Percentiles rank a stretch among this genome's conserved stretches.
These are phyloP conservation scores for Yamadazyma nakazawae DNA, from an alignment of 805 yeast species.

Conservation along the genomic window DNA sequence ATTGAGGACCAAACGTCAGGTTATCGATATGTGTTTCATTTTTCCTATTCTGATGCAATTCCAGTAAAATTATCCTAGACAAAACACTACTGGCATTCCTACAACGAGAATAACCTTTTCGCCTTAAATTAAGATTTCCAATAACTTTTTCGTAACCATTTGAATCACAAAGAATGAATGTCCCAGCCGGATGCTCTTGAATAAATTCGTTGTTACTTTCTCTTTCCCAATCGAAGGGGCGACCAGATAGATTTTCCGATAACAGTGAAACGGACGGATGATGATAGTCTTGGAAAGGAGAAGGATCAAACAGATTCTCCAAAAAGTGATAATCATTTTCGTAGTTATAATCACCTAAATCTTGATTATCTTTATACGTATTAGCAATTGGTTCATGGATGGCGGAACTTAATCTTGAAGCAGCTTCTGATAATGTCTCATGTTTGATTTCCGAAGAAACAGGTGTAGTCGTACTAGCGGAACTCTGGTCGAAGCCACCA, in stretches of 20 bases:
- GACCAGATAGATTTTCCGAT: neutral
- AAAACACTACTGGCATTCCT: neutral
- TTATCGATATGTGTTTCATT: neutral
- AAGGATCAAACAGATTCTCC: neutral
- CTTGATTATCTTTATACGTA: neutral
- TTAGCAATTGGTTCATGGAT: neutral
- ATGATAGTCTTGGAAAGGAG: neutral
- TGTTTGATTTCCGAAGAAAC: neutral
- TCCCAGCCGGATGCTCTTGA: conserved; percentile 1
- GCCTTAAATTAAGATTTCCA: neutral
- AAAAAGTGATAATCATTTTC: neutral
- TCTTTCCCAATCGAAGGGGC: neutral
- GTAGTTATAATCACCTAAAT: neutral
- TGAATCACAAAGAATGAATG: conserved; percentile 1
- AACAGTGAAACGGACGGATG: neutral
- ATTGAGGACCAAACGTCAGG: conserved; percentile 7
- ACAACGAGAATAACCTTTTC: neutral
- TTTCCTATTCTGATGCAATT: neutral
- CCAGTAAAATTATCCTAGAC: neutral
- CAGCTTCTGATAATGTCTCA: neutral
- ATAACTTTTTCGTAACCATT: conserved; percentile 1
- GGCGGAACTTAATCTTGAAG: neutral
- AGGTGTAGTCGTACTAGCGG: neutral
- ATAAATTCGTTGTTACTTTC: neutral
- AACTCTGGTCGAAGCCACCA: neutral